Conservation (phyloP, 345 rosid species). For the Citrus maxima region DNA sequence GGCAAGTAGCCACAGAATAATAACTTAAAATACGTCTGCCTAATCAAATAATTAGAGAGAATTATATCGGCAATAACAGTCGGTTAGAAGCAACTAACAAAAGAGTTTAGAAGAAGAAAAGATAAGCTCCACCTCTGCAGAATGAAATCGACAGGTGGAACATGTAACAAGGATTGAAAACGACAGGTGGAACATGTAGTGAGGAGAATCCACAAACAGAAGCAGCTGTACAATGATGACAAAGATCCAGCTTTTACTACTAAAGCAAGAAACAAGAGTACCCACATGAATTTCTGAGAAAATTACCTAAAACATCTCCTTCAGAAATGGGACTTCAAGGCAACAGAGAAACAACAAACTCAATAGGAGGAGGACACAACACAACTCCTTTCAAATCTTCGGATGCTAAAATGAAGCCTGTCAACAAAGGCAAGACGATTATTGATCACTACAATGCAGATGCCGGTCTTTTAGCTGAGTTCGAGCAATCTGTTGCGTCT, state of each 20-base stretch:
- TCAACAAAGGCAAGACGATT: conserved; percentile 32
- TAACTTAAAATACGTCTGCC: background rate
- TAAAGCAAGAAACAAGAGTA: background rate
- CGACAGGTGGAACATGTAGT: conserved; percentile 13
- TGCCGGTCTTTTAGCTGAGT: conserved; percentile 67
- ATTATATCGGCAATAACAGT: background rate
- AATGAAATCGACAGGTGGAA: conserved; percentile 15
- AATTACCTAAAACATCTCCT: background rate
- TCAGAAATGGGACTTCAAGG: conserved; percentile 11
- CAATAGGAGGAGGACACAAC: background rate
- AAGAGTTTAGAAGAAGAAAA: background rate
- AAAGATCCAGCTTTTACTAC: conserved; percentile 11
- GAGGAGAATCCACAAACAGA: conserved; percentile 15
- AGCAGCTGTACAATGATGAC: conserved; percentile 15
- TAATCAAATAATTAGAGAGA: background rate
- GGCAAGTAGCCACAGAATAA: no score
- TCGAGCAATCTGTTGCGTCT: conserved; percentile 56
- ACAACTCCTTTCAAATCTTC: conserved; percentile 28
- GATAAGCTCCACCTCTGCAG: conserved; percentile 6
- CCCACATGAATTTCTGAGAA: conserved; percentile 10
- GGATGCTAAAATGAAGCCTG: conserved; percentile 49
- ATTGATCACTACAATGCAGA: conserved; percentile 72
- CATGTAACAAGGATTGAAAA: conserved; percentile 1
- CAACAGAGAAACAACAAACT: conserved; percentile 11
- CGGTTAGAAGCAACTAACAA: background rate